Evolutionary conservation across 768 basidiomycete genomes (phyloP).

Genomic region (Collybiopsis luxurians): DNA sequence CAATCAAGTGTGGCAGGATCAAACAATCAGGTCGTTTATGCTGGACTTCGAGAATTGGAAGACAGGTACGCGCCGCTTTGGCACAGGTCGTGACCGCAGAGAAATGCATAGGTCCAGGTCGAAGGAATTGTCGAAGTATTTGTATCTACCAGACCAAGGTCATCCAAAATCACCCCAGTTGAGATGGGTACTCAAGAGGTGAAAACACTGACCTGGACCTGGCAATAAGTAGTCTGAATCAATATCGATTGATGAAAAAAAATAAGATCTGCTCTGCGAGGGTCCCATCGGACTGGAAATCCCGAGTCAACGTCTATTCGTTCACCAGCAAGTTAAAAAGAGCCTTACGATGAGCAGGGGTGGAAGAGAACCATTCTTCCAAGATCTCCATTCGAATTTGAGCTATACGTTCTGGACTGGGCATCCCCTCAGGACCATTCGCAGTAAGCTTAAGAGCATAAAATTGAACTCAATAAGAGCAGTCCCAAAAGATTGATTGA

Average conservation of each 20-base stretch:
- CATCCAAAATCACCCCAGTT: not conserved
- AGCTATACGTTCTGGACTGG: slow-evolving; percentile 30
- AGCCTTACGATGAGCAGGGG: slow-evolving; percentile 46
- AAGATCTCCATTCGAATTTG: slow-evolving; percentile 46
- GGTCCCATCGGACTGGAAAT: slow-evolving; percentile 20
- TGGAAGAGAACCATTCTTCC: slow-evolving; percentile 39
- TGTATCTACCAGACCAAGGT: slow-evolving; percentile 51
- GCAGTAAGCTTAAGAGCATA: too few species aligned
- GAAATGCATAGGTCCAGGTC: slow-evolving; percentile 20
- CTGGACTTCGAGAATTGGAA: slow-evolving; percentile 47
- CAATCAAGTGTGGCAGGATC: not conserved
- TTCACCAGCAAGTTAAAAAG: slow-evolving; percentile 28
- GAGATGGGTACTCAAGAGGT: not conserved
- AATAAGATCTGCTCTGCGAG: slow-evolving; percentile 7
- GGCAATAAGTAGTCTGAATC: not conserved
- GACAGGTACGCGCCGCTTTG: slow-evolving; percentile 57
- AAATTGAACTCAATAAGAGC: too few species aligned
- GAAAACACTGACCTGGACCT: slow-evolving; percentile 21
- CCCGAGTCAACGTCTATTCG: slow-evolving; percentile 51
- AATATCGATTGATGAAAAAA: slow-evolving; percentile 37
- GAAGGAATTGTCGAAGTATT: slow-evolving; percentile 54
- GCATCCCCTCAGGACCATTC: not conserved
- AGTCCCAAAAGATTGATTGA: not conserved
- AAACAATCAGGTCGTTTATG: not conserved
- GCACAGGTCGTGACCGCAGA: slow-evolving; percentile 64